Conservation (phyloP, 2,329 filamentous ascomycete species). For the Plectosphaerella cucumerina region DNA sequence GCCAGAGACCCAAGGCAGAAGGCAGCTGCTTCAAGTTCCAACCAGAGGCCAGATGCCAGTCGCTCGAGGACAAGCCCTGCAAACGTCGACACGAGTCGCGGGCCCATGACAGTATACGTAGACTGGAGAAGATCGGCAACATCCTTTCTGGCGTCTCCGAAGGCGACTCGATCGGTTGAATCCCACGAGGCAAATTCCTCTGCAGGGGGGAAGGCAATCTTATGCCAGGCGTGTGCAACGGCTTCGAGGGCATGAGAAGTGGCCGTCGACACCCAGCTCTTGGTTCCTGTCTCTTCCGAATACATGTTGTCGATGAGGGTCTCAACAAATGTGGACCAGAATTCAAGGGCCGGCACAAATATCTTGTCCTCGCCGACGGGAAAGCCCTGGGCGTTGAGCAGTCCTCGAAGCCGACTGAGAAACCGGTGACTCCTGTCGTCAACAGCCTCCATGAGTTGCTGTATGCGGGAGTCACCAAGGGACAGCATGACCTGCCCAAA, state of each 20-base stretch:
- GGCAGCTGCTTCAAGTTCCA: constrained; percentile 55
- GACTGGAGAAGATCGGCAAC: constrained; percentile 74
- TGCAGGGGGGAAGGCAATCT: constrained; percentile 62
- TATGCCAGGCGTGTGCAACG: constrained; percentile 63
- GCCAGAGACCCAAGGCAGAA: constrained; percentile 64
- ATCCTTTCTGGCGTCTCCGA: constrained; percentile 71
- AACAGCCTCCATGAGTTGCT: constrained; percentile 50
- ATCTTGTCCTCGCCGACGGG: constrained; percentile 70
- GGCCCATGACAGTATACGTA: constrained; percentile 59
- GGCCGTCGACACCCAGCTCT: constrained; percentile 55
- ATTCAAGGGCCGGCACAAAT: constrained; percentile 71
- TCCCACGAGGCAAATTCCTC: constrained; percentile 63
- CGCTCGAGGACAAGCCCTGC: constrained; percentile 49
- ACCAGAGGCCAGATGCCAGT: constrained; percentile 46
- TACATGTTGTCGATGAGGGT: constrained; percentile 56
- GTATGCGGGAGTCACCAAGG: constrained; percentile 63
- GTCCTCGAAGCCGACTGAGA: constrained; percentile 55
- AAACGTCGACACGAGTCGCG: constrained; percentile 53
- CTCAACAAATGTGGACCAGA: constrained; percentile 76
- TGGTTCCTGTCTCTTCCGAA: constrained; percentile 40
- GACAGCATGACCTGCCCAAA: constrained; percentile 65
- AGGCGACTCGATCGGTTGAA: constrained; percentile 61
- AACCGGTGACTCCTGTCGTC: constrained; percentile 48
- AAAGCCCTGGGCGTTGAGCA: constrained; percentile 62
- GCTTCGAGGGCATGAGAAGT: constrained; percentile 58